Conservation (phyloP, 2,329 filamentous ascomycete species). For the Westerdykella aurantiaca region DNA sequence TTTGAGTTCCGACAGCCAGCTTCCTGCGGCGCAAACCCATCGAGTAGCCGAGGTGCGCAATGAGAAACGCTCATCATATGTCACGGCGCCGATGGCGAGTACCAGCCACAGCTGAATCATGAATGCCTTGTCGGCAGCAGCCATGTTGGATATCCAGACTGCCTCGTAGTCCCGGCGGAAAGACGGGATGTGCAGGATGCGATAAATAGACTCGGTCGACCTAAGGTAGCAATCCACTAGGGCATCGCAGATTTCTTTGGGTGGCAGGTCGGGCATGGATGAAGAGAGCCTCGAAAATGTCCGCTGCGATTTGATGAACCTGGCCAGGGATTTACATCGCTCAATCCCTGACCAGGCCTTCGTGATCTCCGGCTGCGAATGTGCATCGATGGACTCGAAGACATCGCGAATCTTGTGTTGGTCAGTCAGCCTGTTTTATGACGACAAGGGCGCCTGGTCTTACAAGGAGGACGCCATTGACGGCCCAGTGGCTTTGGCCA, state of each 20-base stretch:
- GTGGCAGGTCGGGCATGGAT: slow-evolving; percentile 44
- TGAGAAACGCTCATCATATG: slow-evolving; percentile 48
- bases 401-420: slow-evolving; percentile 40
- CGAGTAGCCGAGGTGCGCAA: slow-evolving; percentile 46
- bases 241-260: slow-evolving; percentile 41
- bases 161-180: slow-evolving; percentile 48
- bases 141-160: slow-evolving; percentile 39
- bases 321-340: slow-evolving; percentile 50
- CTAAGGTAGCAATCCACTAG: slow-evolving; percentile 48
- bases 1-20: slow-evolving; percentile 50
- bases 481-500: slow-evolving; percentile 52
- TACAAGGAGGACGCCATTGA: slow-evolving; percentile 47
- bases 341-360: slow-evolving; percentile 38
- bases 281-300: slow-evolving; percentile 45
- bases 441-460: slow-evolving; percentile 10
- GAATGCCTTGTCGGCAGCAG: slow-evolving; percentile 36
- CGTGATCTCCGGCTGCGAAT: slow-evolving; percentile 36
- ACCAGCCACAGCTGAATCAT: slow-evolving; percentile 55
- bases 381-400: slow-evolving; percentile 41
- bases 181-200: slow-evolving; percentile 49
- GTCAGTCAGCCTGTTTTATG: background rate
- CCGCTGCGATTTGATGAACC: slow-evolving; percentile 48
- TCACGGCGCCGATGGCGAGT: slow-evolving; percentile 51
- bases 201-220: slow-evolving; percentile 45
- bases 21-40: slow-evolving; percentile 55